These are phyloP conservation scores for Porogramme epimiltina DNA, from an alignment of 1,284 basidiomycete species.

Conservation along the genomic window DNA sequence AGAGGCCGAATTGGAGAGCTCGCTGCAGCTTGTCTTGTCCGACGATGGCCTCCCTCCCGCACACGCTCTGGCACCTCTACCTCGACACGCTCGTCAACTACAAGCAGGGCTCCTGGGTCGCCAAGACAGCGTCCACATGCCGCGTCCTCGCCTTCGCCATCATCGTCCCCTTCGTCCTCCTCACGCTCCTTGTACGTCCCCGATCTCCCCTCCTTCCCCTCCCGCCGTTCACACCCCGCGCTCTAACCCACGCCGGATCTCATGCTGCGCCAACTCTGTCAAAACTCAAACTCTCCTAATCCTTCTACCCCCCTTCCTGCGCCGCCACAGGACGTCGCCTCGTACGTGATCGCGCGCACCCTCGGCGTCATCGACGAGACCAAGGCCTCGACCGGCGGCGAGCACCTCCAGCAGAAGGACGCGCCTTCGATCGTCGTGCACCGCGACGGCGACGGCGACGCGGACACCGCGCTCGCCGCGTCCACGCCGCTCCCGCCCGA, in stretches of 20 bases:
- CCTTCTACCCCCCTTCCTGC: not conserved
- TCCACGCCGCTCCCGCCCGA: conserved; percentile 26
- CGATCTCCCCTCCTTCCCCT: not conserved
- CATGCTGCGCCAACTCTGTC: not conserved
- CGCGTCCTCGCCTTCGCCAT: conserved; percentile 65
- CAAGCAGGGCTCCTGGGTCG: conserved; percentile 65
- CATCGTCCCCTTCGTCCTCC: conserved; percentile 63
- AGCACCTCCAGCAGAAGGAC: conserved; percentile 8
- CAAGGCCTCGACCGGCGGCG: conserved; percentile 62
- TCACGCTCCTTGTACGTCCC: conserved; percentile 59
- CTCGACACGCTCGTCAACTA: conserved; percentile 64
- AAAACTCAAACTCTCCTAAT: not conserved
- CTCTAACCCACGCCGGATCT: not conserved
- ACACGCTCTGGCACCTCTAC: conserved; percentile 58
- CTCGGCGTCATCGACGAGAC: conserved; percentile 74
- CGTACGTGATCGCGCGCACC: conserved; percentile 82
- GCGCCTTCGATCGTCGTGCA: conserved; percentile 29
- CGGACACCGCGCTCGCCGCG: conserved; percentile 1
- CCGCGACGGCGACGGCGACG: conserved; percentile 2
- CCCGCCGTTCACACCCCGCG: not conserved
- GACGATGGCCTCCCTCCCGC: conserved; percentile 28
- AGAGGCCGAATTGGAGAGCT: no score
- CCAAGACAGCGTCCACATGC: conserved; percentile 60
- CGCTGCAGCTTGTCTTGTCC: conserved; percentile 2
- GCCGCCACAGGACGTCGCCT: conserved; percentile 63